Evolutionary conservation across 495 filamentous ascomycete genomes (phyloP).

Genomic region (Lasiosphaeria ovina): DNA sequence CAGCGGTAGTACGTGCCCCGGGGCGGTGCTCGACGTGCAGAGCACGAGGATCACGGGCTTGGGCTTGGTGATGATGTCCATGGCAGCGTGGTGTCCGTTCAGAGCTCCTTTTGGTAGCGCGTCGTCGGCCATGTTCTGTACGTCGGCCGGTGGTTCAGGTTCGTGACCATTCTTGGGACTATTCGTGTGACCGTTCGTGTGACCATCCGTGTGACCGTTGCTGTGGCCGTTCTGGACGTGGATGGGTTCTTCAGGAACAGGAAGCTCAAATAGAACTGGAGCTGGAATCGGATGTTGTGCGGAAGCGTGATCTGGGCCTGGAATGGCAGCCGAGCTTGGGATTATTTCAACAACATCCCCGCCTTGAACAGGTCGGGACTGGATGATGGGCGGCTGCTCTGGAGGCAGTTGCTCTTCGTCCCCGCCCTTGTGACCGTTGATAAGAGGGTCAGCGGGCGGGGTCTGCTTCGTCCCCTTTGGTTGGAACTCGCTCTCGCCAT

Average conservation of each 20-base stretch:
- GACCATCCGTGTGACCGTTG: not conserved
- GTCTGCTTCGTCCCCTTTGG: too few species aligned
- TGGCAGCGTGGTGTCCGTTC: not conserved
- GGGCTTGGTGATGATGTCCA: not conserved
- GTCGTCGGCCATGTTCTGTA: not conserved
- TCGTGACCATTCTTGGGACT: not conserved
- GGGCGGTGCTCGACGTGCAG: constrained; percentile 11
- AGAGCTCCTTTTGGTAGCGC: not conserved
- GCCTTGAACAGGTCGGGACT: too few species aligned
- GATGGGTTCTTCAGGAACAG: not conserved
- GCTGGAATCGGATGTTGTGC: too few species aligned
- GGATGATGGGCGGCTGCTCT: too few species aligned
- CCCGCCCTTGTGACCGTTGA: too few species aligned
- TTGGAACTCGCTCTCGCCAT: too few species aligned
- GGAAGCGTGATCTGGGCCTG: too few species aligned
- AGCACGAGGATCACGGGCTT: constrained; percentile 29
- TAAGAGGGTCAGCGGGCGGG: too few species aligned
- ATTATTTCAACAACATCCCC: too few species aligned
- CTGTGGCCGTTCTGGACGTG: not conserved
- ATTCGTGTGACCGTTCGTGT: not conserved
- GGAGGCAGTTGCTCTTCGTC: too few species aligned
- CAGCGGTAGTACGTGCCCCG: constrained; percentile 17
- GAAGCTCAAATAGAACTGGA: not conserved
- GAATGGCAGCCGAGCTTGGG: too few species aligned
- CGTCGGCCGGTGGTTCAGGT: not conserved